phyloP scores from a whole-genome alignment of 2,329 filamentous ascomycete genomes.

The Fusarium heterosporum region DNA sequence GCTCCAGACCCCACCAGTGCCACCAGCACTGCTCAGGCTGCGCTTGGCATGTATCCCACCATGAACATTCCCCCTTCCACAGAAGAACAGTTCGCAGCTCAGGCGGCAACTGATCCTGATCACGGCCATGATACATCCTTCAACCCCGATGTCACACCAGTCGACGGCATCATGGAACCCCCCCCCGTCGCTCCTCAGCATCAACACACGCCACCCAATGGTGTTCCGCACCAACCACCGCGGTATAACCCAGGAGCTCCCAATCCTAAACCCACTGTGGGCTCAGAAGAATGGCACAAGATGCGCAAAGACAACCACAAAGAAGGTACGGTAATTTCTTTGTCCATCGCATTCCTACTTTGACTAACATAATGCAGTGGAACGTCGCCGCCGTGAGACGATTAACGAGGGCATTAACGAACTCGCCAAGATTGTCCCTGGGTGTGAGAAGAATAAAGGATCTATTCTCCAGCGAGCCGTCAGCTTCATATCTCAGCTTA shows the following conservation, averaged over 20 bases:
- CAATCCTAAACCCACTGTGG: conserved; percentile 84
- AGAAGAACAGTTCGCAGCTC: conserved; percentile 70
- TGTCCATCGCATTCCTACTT: background rate
- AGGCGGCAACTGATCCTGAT: conserved; percentile 54
- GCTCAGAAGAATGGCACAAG: conserved; percentile 98
- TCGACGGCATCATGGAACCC: conserved; percentile 49
- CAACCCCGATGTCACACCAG: conserved; percentile 50
- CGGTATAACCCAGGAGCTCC: conserved; percentile 55
- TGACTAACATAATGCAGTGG: conserved; percentile 69
- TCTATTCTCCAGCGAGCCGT: conserved; percentile 94
- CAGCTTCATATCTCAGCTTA: conserved; percentile 92
- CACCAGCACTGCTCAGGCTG: conserved; percentile 70
- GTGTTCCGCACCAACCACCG: conserved; percentile 50
- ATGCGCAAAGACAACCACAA: conserved; percentile 98
- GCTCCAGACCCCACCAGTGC: conserved; percentile 64
- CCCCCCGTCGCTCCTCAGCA: conserved; percentile 42
- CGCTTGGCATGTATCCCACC: conserved; percentile 70
- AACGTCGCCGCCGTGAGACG: conserved; percentile 94
- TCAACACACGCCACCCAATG: conserved; percentile 55
- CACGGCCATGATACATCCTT: conserved; percentile 52
- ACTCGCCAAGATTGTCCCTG: conserved; percentile 95
- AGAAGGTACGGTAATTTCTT: conserved; percentile 77
- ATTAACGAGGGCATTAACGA: conserved; percentile 99
- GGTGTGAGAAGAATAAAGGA: conserved; percentile 99
- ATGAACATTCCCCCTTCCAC: conserved; percentile 68